Evolutionary conservation across 2,329 filamentous ascomycete genomes (phyloP).

Genomic region (Exserohilum turcica): DNA sequence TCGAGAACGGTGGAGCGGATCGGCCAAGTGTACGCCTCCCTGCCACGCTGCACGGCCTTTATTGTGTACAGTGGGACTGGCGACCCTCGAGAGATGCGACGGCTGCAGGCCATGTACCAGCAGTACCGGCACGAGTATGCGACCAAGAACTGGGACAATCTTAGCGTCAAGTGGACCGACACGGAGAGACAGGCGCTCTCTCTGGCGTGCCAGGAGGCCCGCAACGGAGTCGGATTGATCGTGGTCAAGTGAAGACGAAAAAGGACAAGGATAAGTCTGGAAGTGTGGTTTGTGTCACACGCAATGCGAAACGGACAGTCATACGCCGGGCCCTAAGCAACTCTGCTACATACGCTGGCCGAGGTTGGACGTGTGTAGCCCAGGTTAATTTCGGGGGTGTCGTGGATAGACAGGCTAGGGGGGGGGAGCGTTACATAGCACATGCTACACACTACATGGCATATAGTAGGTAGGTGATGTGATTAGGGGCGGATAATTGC

Average conservation of each 20-base stretch:
- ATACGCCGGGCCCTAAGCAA: constrained; percentile 24
- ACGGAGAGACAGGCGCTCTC: constrained; percentile 65
- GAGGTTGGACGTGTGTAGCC: too few relatives aligned
- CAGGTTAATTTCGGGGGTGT: too few relatives aligned
- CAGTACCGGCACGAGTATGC: constrained; percentile 62
- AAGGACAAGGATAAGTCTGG: constrained; percentile 33
- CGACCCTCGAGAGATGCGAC: constrained; percentile 62
- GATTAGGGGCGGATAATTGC: constrained; percentile 13
- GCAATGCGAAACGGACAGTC: constrained; percentile 15
- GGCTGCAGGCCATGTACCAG: constrained; percentile 62
- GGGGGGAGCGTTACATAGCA: too few relatives aligned
- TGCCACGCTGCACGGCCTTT: constrained; percentile 65
- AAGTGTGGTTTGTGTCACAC: constrained; percentile 31
- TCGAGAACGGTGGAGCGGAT: constrained; percentile 59
- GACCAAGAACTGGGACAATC: constrained; percentile 66
- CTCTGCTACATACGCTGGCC: too few relatives aligned
- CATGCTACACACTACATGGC: too few relatives aligned
- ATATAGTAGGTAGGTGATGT: too few relatives aligned
- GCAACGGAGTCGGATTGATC: constrained; percentile 64
- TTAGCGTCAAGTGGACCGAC: constrained; percentile 69
- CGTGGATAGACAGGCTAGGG: too few relatives aligned
- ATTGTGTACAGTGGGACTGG: constrained; percentile 69
- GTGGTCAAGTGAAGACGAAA: constrained; percentile 59
- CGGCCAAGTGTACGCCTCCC: constrained; percentile 57
- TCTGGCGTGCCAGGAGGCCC: constrained; percentile 60